phyloP scores from a whole-genome alignment of 164 flowering plant genomes.

The Piper longum region DNA sequence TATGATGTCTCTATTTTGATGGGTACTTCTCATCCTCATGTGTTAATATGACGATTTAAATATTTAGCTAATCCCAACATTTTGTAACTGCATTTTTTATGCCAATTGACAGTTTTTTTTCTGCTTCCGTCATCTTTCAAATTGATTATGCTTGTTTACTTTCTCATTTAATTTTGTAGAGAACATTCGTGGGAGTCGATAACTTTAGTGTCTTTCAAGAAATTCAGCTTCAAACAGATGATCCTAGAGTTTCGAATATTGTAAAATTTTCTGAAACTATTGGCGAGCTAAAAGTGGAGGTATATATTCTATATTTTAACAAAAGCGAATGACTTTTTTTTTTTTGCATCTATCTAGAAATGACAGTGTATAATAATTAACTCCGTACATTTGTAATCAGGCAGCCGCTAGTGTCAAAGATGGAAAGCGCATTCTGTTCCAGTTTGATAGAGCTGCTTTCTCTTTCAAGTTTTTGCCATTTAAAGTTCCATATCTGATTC shows the following conservation, averaged over 20 bases:
- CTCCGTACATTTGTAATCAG: constrained; percentile 16
- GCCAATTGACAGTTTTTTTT: neutral
- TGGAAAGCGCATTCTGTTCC: constrained; percentile 73
- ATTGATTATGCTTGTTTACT: constrained; percentile 1
- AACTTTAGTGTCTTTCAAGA: constrained; percentile 84
- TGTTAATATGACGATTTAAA: too few relatives aligned
- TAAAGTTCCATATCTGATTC: constrained; percentile 96
- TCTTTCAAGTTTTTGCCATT: constrained; percentile 88
- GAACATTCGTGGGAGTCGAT: constrained; percentile 97
- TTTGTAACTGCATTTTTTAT: neutral
- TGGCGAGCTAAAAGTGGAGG: constrained; percentile 98
- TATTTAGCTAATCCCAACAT: too few relatives aligned
- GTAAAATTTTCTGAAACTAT: constrained; percentile 76
- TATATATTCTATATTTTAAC: constrained; percentile 11
- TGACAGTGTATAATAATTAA: neutral
- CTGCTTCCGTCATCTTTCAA: neutral
- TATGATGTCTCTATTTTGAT: too few relatives aligned
- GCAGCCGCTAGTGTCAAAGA: constrained; percentile 75
- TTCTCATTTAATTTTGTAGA: constrained; percentile 27
- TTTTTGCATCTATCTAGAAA: neutral
- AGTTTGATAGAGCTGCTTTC: constrained; percentile 85
- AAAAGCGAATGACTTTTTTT: neutral
- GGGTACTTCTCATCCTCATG: too few relatives aligned
- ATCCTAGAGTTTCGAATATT: constrained; percentile 83
- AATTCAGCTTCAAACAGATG: constrained; percentile 59